A percentile compares a stretch with the other conserved stretches of the same genome.
phyloP scores from a whole-genome alignment of 2,329 filamentous ascomycete genomes.

The Escovopsis weberi region DNA sequence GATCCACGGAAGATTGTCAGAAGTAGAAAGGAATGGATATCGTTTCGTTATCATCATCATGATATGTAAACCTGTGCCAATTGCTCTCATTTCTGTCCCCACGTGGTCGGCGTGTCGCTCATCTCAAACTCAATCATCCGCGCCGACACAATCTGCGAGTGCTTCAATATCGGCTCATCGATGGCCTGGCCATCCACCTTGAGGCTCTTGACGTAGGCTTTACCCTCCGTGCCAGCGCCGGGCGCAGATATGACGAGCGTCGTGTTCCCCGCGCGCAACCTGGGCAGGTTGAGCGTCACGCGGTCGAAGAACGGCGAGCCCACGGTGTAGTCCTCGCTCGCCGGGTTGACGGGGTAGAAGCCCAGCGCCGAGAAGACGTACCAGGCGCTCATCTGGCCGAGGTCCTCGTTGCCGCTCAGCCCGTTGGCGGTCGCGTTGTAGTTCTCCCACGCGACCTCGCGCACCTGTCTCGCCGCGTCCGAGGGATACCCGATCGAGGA shows the following conservation, averaged over 20 bases:
- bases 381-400: constrained; percentile 36
- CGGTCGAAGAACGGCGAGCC: constrained; percentile 32
- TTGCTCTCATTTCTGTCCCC: constrained; percentile 6
- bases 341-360: constrained; percentile 32
- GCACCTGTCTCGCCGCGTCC: constrained; percentile 22
- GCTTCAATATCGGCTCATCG: constrained; percentile 21
- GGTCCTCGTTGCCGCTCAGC: constrained; percentile 31
- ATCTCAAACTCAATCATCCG: constrained; percentile 29
- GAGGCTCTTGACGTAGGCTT: constrained; percentile 24
- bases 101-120: constrained; percentile 21
- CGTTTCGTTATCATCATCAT: not conserved
- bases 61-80: not conserved
- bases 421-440: constrained; percentile 32
- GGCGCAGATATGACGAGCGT: constrained; percentile 26
- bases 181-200: constrained; percentile 24
- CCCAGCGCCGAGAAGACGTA: constrained; percentile 32
- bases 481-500: constrained; percentile 25
- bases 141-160: constrained; percentile 25
- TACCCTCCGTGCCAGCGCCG: constrained; percentile 21
- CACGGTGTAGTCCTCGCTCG: constrained; percentile 29
- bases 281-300: constrained; percentile 23
- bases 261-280: constrained; percentile 10
- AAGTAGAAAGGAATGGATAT: too few relatives aligned
- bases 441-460: constrained; percentile 12
- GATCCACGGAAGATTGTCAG: too few relatives aligned